Conservation (phyloP, 495 filamentous ascomycete genomes). For the Aspergillus kassunensis region DNA sequence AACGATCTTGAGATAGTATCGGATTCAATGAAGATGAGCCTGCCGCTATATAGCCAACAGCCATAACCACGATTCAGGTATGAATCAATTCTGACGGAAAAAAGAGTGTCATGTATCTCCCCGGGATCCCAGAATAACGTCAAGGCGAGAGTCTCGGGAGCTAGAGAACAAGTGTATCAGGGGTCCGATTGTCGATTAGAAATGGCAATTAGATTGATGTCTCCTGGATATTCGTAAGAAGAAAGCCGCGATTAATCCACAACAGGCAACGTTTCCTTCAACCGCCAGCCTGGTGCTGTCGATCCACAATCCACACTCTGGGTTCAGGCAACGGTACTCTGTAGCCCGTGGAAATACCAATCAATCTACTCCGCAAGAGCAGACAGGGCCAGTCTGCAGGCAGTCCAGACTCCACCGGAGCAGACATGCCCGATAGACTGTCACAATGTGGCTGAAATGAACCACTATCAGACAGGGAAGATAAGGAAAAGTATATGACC, state of each 20-base stretch:
- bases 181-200: constrained; percentile 3
- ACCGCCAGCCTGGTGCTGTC: neutral
- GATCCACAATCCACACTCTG: constrained; percentile 2
- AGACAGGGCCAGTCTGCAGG: neutral
- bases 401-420: too few species aligned
- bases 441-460: constrained; percentile 4
- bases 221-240: constrained; percentile 12
- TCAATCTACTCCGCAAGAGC: too few species aligned
- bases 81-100: constrained; percentile 5
- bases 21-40: neutral
- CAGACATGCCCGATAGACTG: neutral
- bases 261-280: constrained; percentile 2
- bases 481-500: constrained; percentile 5
- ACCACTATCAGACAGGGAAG: neutral
- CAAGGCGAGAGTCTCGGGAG: neutral
- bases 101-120: constrained; percentile 14
- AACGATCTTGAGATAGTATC: neutral
- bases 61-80: neutral
- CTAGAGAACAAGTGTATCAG: constrained; percentile 4
- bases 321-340: neutral
- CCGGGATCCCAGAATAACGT: constrained; percentile 7
- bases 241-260: constrained; percentile 1
- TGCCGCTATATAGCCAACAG: constrained; percentile 9
- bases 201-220: constrained; percentile 12
- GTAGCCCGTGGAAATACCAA: neutral